Base-by-base conservation (phyloP, 352 stramenopile species). In the Phytophthora sojae region DNA sequence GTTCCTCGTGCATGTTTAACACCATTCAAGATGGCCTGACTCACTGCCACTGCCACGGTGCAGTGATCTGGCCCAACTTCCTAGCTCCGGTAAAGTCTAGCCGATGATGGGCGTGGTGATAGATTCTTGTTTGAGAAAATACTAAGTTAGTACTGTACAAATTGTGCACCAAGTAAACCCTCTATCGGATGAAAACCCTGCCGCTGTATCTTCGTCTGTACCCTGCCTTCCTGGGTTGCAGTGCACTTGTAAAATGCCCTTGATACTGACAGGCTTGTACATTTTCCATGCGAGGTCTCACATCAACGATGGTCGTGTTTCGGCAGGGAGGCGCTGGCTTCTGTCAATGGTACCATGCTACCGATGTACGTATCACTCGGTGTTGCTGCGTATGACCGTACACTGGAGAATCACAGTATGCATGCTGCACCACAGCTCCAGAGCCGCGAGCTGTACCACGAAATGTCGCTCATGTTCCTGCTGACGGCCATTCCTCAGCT, bases 391-490 rank as follows among this genome's bases (percentile, higher is more conserved):
- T 15, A 42, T 15, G 35, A 15, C 35, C 35, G 3, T 9, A 21
- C 21, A 21, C 21, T 21, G 21, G 21, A 9, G 29, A 15, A 42
- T 42, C 35, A 42, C 35, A 8, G 35, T 17, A 45, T 64, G 21
- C 12, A 19, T 64, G 9, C 23, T 45, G 49, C 42, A 23, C 14
- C 2, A 8, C 32, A 89, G 81, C 57, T 83, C 9, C 37, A 76
- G 45, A 89, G 71, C 44, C 79, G 81, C 25, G 49, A 82, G 51
- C 49, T 63, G 17, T 64, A 74, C 26, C 54, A 81, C 17, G 79
- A 86, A 59, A 77, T 83, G 61, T 90, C 82, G 23, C 57, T 89
- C 70, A 86, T 90, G 77, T 81, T 85, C 61, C 55, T 81, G 49
- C 54, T 93, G 23, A 85, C 72, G 11, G 74, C 81, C 15, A 72